Evolutionary conservation across 768 basidiomycete species (phyloP).

Genomic region (Leccinum truebloodii): DNA sequence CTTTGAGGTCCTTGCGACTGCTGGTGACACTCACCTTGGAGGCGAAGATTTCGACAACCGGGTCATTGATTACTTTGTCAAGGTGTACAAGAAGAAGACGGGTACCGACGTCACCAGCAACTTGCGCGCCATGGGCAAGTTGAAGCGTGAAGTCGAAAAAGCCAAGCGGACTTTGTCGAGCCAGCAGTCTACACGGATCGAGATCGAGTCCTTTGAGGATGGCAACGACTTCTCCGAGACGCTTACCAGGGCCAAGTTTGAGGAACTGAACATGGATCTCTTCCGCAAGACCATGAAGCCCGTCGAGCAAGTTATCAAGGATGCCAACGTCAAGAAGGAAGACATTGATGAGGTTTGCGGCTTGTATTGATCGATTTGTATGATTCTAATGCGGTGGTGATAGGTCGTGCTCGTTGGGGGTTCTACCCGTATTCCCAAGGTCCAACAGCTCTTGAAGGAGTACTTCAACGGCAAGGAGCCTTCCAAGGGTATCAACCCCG

Average conservation of each 20-base stretch:
- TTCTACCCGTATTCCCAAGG: conserved; percentile 99
- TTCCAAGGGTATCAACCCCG: conserved; percentile 98
- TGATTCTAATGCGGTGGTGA: neutral
- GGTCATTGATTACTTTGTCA: conserved; percentile 86
- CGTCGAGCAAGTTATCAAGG: conserved; percentile 98
- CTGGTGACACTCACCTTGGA: conserved; percentile 93
- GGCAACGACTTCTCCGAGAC: conserved; percentile 98
- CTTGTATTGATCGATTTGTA: neutral
- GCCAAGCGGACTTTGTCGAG: conserved; percentile 91
- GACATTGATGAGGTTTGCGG: conserved; percentile 79
- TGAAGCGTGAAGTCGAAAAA: conserved; percentile 93
- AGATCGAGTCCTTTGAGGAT: conserved; percentile 94
- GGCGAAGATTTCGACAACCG: conserved; percentile 97
- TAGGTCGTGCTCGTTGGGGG: conserved; percentile 91
- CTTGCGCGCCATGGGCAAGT: conserved; percentile 83
- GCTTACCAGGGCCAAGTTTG: conserved; percentile 97
- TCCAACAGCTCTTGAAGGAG: conserved; percentile 97
- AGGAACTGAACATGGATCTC: conserved; percentile 97
- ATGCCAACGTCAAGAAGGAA: conserved; percentile 97
- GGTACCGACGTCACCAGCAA: conserved; percentile 81
- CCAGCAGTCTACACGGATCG: conserved; percentile 88
- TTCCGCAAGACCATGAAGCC: conserved; percentile 99
- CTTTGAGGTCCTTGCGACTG: conserved; percentile 87
- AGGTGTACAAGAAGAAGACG: conserved; percentile 90
- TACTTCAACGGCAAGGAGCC: conserved; percentile 97